Conservation (phyloP, 1,139 yeast species). For the Nakaseomyces delphensis region DNA sequence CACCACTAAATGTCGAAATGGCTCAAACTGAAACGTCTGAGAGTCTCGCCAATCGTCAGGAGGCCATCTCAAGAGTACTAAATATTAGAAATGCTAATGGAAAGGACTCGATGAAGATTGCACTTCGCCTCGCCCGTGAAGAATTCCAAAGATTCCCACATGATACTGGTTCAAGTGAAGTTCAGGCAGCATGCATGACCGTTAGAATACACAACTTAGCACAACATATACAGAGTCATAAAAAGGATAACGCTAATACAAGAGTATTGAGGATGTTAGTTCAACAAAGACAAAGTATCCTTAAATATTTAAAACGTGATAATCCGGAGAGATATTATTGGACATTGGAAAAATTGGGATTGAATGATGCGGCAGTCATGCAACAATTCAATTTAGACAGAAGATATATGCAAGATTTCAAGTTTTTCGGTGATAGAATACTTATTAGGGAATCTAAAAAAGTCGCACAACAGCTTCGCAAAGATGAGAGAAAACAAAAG, state of each 20-base stretch:
- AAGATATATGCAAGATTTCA: slow-evolving; percentile 75
- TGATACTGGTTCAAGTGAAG: slow-evolving; percentile 92
- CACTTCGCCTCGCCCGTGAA: slow-evolving; percentile 54
- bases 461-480: slow-evolving; percentile 37
- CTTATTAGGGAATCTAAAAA: slow-evolving; percentile 40
- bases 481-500: slow-evolving; percentile 37
- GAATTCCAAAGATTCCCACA: slow-evolving; percentile 82
- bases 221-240: slow-evolving; percentile 62
- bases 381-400: slow-evolving; percentile 79
- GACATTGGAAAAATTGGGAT: slow-evolving; percentile 79
- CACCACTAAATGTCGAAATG: slow-evolving; percentile 22
- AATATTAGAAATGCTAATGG: slow-evolving; percentile 63
- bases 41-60: slow-evolving; percentile 53
- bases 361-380: slow-evolving; percentile 69
- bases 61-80: slow-evolving; percentile 63
- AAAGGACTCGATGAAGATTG: slow-evolving; percentile 49
- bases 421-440: slow-evolving; percentile 62
- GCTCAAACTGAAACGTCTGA: slow-evolving; percentile 29
- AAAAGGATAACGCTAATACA: slow-evolving; percentile 64
- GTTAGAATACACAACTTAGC: slow-evolving; percentile 71
- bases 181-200: slow-evolving; percentile 86
- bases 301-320: slow-evolving; percentile 71
- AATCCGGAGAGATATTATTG: slow-evolving; percentile 77
- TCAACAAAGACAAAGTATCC: slow-evolving; percentile 76
- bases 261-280: slow-evolving; percentile 71